Evolutionary conservation across 2,329 filamentous ascomycete genomes (phyloP), one percentile per base, ranked within the genome.

Genomic region (Cadophora sp.): DNA sequence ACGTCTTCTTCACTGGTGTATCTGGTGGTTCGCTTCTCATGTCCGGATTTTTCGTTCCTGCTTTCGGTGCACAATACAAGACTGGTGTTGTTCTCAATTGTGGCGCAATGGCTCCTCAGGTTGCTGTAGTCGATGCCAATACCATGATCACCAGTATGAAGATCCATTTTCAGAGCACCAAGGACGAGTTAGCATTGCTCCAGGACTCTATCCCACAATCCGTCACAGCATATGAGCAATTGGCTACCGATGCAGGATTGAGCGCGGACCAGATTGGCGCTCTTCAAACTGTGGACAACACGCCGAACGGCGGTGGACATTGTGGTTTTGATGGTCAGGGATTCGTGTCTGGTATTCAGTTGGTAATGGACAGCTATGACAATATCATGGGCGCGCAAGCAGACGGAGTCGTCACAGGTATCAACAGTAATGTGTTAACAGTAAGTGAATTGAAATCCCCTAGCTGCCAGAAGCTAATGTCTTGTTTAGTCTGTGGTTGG

Each of bases 1-100:
- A 84, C 51, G 83, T 88, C 60, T 85, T 84, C 74, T 88, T 88
- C 78, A 88, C 85, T 0, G 86, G 86, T 19, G 86, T 88, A 0
- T 84, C 81, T 4, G 86, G 86, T 27, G 86, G 86, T 22, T 79
- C 81, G 3, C 80, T 89, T 24, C 77, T 86, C 37, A 81, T 89
- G 40, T 81, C 80, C 1, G 86, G 86, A 9, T 88, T 87, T 79
- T 86, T 88, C 76, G 81, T 89, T 69, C 86, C 86, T 4, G 82
- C 82, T 0, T 85, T 75, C 58, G 75, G 75, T 8, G 75, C 75
- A 11, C 64, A 68, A n/a, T 77, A 77, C 31, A 73, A 77, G 50
- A 75, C 75, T 0, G 86, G 86, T 2, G 84, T 88, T 0, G 77
- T 87, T 56, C 79, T 89, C 16, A 86, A 86, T 75, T 89, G 86